Base-by-base conservation (phyloP, 2,329 filamentous ascomycete species). In the Paraphoma sp. region DNA sequence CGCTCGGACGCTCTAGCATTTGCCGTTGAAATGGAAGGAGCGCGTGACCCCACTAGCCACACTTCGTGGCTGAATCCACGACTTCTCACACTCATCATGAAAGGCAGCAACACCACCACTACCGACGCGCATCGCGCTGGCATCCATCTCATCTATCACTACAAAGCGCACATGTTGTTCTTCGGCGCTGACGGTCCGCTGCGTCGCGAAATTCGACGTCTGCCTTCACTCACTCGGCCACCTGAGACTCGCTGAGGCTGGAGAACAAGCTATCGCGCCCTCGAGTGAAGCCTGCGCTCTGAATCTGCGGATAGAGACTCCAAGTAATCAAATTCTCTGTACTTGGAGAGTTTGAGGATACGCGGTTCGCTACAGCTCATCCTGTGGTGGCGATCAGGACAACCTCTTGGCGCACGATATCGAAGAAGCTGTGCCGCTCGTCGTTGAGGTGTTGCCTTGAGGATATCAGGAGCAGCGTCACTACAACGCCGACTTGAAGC, bases 1-100 rank as follows among this genome's bases (percentile, higher is more conserved):
- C 18, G 17, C 33, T 45, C 45, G 44, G 45, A 43, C 45, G n/a
- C 23, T 54, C 18, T 18, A 54, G 18, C 36, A 54, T 46, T 48
- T 60, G 45, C 58, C 58, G 47, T 38, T 38, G 45, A 38, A 42
- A 28, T 42, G 45, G 51, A 55, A 42, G 58, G 46, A 65, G 69
- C 65, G 69, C 62, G 57, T 69, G 67, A 66, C 63, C 63, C 41
- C 57, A 66, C 58, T 60, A 65, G 58, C 59, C 62, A 62, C 57
- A 36, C 14, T 14, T 36, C 33, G 14, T 56, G 43, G 23, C 44
- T 51, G 54, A 60, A 58, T 36, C 53, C 50, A 61, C 60, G 63
- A 61, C 62, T 60, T 59, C 59, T 54, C 53, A 53, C 62, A 38
- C 43, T 54, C 33, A 57, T 42, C 56, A 63, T 64, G 56, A 65